Conservation (phyloP, 2,329 filamentous ascomycete species). For the Penicillium verrucosum region DNA sequence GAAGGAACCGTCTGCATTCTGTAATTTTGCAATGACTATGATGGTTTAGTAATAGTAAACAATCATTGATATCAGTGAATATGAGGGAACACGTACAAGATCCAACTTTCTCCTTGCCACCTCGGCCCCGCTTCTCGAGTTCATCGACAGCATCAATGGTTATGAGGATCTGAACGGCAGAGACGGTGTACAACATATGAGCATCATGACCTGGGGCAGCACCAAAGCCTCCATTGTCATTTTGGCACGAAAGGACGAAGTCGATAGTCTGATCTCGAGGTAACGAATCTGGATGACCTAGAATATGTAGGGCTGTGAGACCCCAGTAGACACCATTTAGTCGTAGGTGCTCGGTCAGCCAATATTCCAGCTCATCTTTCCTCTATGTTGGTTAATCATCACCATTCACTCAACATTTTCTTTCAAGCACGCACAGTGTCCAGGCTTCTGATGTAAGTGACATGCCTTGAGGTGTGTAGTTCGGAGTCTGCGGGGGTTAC, state of each 20-base stretch:
- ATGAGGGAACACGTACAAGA: constrained; percentile 60
- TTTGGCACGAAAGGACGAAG: constrained; percentile 93
- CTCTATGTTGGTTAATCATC: constrained; percentile 54
- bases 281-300: constrained; percentile 76
- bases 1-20: constrained; percentile 85
- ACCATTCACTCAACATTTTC: constrained; percentile 10
- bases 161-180: constrained; percentile 87
- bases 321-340: constrained; percentile 98
- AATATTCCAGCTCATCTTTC: constrained; percentile 95
- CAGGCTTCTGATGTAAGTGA: constrained; percentile 88
- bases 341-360: constrained; percentile 93
- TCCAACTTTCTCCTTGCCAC: constrained; percentile 69
- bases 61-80: neutral
- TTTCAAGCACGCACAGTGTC: constrained; percentile 64
- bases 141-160: constrained; percentile 81
- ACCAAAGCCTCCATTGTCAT: constrained; percentile 84
- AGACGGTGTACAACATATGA: constrained; percentile 94
- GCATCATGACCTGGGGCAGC: constrained; percentile 92
- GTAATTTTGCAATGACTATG: constrained; percentile 73
- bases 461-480: constrained; percentile 65
- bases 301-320: constrained; percentile 78
- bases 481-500: constrained; percentile 47
- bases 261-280: constrained; percentile 77
- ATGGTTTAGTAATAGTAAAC: constrained; percentile 21
- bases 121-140: constrained; percentile 66